Base-by-base conservation (phyloP, 2,329 filamentous ascomycete genomes). In the Epichloe uncinata region DNA sequence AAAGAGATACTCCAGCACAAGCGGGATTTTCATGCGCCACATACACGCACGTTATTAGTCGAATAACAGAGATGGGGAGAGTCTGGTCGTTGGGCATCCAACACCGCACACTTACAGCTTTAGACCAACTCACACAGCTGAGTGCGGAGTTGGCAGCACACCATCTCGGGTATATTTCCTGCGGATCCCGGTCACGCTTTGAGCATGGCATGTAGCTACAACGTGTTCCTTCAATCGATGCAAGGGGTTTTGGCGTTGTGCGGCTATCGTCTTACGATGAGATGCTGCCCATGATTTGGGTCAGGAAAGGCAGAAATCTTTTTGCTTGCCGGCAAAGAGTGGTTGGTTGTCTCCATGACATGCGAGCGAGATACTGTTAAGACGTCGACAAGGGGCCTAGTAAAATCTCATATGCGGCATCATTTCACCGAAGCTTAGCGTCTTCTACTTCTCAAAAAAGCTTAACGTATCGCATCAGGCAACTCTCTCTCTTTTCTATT, bases 401-500 rank as follows among this genome's bases (percentile, higher is more conserved):
- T 30, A 30, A 30, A 30, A 30, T 30, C 0, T 30, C 30, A 30
- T 30, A 4, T 11, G 30, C 9, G 30, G 30, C 30, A 30, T 30
- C 8, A 2, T 30, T 1, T 4, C 30, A 30, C 30, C 30, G 8
- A 30, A 30, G 30, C 9, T 30, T 30, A 3, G 30, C 9, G 1
- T 33, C n/a, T 13, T 30, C 11, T 12, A n/a, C 37, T 18, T 40
- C 37, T 16, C 37, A 11, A 16, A 8, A 0, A 40, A 15, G 30
- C 30, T 16, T 5, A 34, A 20, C 3, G 16, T 26, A 41, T 26
- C 30, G 22, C n/a, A 22, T 15, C 37, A 9, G 13, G 7, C 6
- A 4, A 54, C 54, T 33, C 35, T 54, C 53, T 38, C 53, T 38
- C 74, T 54, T 30, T 53, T 38, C 74, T 66, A 84, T 69, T 86